These are phyloP conservation scores for Eucalyptus viminalis DNA, from an alignment of 345 rosid genomes.

Conservation along the genomic window DNA sequence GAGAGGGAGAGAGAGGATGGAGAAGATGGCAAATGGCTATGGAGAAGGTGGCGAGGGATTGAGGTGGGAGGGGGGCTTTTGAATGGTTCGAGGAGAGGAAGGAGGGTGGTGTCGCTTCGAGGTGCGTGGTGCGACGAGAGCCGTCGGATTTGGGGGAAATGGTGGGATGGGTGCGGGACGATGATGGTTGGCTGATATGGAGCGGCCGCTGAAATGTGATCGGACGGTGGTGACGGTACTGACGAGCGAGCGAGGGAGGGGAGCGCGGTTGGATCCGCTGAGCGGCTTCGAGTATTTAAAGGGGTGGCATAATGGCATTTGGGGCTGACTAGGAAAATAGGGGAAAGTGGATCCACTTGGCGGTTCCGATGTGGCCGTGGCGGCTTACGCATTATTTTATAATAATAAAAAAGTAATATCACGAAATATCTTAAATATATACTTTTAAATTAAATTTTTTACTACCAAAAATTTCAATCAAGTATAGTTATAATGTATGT, in stretches of 20 bases:
- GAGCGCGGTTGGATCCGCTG: neutral
- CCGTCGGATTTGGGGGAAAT: neutral
- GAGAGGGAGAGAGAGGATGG: neutral
- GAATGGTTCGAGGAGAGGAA: neutral
- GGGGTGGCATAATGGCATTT: neutral
- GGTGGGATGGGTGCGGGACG: neutral
- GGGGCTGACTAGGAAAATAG: neutral
- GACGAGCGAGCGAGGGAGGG: neutral
- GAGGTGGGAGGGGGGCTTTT: neutral
- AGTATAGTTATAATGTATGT: too few relatives aligned
- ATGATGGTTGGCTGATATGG: neutral
- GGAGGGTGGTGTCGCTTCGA: neutral
- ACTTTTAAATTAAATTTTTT: too few relatives aligned
- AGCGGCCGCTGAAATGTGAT: neutral
- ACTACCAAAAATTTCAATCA: too few relatives aligned
- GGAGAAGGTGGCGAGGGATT: neutral
- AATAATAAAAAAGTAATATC: too few relatives aligned
- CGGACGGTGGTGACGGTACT: neutral
- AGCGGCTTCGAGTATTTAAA: neutral
- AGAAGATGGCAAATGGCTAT: neutral
- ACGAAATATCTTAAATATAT: too few relatives aligned
- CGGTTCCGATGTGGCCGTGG: neutral
- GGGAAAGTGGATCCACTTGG: neutral
- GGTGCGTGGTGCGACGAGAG: neutral
- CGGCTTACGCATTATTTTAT: neutral